phyloP scores from a whole-genome alignment of 2,329 filamentous ascomycete species.

The Neopestalotiopsis sp. region DNA sequence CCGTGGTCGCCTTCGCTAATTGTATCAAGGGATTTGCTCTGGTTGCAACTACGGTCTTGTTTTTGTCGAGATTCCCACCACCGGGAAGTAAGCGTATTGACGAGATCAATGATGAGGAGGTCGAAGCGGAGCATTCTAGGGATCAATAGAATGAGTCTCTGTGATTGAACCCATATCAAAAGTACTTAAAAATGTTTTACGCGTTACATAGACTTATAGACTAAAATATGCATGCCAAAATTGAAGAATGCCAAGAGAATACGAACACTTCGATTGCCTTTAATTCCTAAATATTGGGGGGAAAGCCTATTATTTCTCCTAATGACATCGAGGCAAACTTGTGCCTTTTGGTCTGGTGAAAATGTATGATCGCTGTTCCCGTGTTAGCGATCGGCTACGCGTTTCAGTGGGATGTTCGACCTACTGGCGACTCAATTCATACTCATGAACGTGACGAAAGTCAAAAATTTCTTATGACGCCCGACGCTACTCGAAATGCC shows the following conservation, averaged over 20 bases:
- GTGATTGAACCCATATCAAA: neutral
- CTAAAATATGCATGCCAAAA: neutral
- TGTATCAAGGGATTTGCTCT: slow-evolving; percentile 5
- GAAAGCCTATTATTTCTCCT: too few species aligned
- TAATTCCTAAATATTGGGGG: too few species aligned
- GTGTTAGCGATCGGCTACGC: too few species aligned
- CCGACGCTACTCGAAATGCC: neutral
- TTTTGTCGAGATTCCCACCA: slow-evolving; percentile 14
- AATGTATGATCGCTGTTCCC: too few species aligned
- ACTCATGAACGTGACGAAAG: too few species aligned
- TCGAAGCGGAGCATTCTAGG: neutral
- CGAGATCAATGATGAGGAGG: slow-evolving; percentile 4
- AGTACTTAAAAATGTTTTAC: neutral
- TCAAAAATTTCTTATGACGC: neutral
- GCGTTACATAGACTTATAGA: neutral
- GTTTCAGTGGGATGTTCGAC: too few species aligned
- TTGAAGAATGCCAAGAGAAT: too few species aligned
- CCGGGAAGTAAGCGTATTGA: slow-evolving; percentile 12
- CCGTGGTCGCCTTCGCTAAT: too few species aligned
- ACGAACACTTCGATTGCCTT: too few species aligned
- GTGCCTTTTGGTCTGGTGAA: too few species aligned
- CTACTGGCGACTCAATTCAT: too few species aligned
- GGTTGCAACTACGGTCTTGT: slow-evolving; percentile 4
- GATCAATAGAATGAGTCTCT: neutral
- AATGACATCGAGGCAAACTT: too few species aligned